Conservation (phyloP, 2,329 filamentous ascomycete species). For the Trichophyton schoenleinii region DNA sequence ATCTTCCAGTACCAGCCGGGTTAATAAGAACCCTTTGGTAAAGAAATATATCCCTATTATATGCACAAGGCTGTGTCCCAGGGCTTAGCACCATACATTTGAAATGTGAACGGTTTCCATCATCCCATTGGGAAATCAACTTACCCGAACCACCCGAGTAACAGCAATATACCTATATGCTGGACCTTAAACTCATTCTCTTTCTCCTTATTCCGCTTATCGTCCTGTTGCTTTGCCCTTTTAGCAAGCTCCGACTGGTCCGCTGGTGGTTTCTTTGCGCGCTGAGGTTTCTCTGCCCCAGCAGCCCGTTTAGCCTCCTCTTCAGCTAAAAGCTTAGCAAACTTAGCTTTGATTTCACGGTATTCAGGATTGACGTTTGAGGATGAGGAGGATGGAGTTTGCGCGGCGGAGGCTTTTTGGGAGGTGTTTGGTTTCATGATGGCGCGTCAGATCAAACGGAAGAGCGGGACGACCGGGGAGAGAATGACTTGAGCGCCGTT, state of each 20-base stretch:
- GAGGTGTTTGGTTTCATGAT: conserved; percentile 8
- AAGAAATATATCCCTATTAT: conserved; percentile 77
- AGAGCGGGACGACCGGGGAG: not conserved
- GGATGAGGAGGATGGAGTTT: not conserved
- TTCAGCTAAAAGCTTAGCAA: conserved; percentile 14
- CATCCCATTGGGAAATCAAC: conserved; percentile 9
- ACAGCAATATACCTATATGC: conserved; percentile 27
- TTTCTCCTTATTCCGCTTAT: conserved; percentile 19
- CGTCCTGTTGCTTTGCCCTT: conserved; percentile 20
- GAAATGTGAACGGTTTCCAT: too few relatives aligned
- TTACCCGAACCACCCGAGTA: conserved; percentile 32
- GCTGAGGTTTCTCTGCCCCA: not conserved
- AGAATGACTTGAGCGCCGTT: not conserved
- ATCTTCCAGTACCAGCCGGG: conserved; percentile 65
- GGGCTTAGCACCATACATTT: not conserved
- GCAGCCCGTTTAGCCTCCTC: conserved; percentile 12
- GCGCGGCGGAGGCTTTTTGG: not conserved
- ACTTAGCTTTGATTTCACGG: conserved; percentile 14
- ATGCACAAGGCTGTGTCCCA: conserved; percentile 50
- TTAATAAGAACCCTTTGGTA: conserved; percentile 86
- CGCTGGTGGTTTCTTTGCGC: conserved; percentile 1
- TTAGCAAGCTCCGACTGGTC: conserved; percentile 13
- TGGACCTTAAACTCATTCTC: conserved; percentile 29
- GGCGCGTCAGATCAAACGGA: not conserved
- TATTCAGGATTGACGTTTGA: conserved; percentile 10